phyloP scores from a whole-genome alignment of 116 monocot species.

The Posidonia oceanica region DNA sequence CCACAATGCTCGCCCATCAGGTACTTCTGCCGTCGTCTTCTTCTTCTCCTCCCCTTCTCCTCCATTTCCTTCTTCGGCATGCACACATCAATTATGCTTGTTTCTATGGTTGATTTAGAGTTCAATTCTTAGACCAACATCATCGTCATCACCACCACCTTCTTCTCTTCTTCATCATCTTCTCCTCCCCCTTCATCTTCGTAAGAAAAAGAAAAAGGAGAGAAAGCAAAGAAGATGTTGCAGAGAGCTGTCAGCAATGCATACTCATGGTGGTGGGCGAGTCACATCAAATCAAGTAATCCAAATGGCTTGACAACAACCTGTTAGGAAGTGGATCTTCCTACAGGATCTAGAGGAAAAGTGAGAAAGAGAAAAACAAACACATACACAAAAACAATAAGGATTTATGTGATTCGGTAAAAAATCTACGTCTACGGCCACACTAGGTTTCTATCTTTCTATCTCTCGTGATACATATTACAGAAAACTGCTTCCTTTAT shows the following conservation, averaged over 20 bases:
- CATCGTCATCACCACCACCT: background rate
- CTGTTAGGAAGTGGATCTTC: too few species aligned
- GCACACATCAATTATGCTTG: background rate
- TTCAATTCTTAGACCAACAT: background rate
- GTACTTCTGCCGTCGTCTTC: constrained; percentile 10
- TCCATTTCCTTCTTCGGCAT: too few species aligned
- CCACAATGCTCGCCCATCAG: constrained; percentile 84
- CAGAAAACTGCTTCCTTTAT: too few species aligned
- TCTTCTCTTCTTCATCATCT: background rate
- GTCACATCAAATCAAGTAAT: constrained; percentile 82
- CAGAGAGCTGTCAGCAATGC: constrained; percentile 94
- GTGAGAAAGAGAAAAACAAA: too few species aligned
- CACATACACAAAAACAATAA: too few species aligned
- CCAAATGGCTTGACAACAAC: constrained; percentile 90
- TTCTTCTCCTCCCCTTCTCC: too few species aligned
- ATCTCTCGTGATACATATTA: too few species aligned
- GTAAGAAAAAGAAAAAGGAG: background rate
- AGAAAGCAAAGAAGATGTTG: constrained; percentile 37
- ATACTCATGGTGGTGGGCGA: constrained; percentile 98
- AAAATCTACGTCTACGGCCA: too few species aligned
- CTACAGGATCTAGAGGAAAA: too few species aligned
- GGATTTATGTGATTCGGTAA: too few species aligned
- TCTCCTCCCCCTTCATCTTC: too few species aligned
- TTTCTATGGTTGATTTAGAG: background rate
- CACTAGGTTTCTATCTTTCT: too few species aligned